Evolutionary conservation across 2,329 filamentous ascomycete species (phyloP), one percentile per base, ranked within the genome.

Genomic region (Beauveria pseudobassiana): DNA sequence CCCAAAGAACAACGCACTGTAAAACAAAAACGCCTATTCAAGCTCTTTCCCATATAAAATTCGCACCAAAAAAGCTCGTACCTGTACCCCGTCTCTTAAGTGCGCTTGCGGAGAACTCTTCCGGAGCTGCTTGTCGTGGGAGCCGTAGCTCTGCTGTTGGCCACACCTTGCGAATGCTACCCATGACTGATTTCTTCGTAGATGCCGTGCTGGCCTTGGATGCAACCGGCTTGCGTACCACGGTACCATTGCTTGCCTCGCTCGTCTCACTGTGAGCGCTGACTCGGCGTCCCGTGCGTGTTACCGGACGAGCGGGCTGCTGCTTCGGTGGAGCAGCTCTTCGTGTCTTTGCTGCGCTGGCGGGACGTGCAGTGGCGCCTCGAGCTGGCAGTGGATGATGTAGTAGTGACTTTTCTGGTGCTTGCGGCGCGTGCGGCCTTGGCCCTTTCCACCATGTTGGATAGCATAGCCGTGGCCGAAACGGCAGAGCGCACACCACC

Each of bases 231-330:
- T 84, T 87, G 72, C 82, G 82, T 49, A 88, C 78, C 24, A 89
- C 84, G 0, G 87, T 89, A 8, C 83, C 82, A 16, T 82, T 82
- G 71, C 86, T 90, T 5, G 76, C 79, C 61, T 87, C 84, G 67
- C 86, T 89, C 18, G 82, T 78, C 69, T 86, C 86, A 70, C 86
- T 89, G 61, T 77, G 78, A 66, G 76, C 80, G 67, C 87, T 89
- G 69, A 76, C 73, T 70, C 83, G 80, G 64, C 80, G 78, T 61
- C 75, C 76, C 42, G 76, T 80, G 63, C 80, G 78, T 40, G 81
- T 82, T 22, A 75, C 74, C 38, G 74, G 72, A 40, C 74, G 71
- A 12, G 73, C 68, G 18, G 70, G 64, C 64, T 30, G 71, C 65
- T 28, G 76, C 74, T 55, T 73, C 75, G n/a, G 70, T 67, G 57